A percentile compares a stretch with the other conserved stretches of the same genome.
Conservation (phyloP, 176 grass and related monocot species). For the Oryza nivara region DNA sequence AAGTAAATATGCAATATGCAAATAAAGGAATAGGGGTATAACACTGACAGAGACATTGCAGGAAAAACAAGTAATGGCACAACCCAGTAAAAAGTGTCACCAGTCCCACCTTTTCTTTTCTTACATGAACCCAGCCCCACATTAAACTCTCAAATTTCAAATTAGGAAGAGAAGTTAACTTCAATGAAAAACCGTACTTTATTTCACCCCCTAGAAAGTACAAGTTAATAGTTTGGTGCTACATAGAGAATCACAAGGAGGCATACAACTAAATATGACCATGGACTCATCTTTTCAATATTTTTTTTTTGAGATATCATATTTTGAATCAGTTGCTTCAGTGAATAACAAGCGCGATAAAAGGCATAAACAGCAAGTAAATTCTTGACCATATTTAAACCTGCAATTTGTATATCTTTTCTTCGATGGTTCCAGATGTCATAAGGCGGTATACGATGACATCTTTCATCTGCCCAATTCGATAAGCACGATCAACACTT, state of each 20-base stretch:
- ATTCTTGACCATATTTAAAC: conserved; percentile 34
- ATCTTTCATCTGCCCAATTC: conserved; percentile 88
- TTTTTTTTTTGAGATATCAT: neutral
- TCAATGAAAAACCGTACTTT: neutral
- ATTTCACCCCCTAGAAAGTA: conserved; percentile 7
- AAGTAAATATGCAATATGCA: neutral
- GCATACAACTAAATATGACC: neutral
- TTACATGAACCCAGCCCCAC: neutral
- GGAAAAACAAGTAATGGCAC: neutral
- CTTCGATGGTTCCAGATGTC: conserved; percentile 91
- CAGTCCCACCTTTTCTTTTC: neutral
- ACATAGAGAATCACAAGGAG: conserved; percentile 9
- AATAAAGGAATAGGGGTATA: conserved; percentile 10
- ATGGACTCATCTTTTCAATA: neutral
- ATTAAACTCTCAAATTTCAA: neutral
- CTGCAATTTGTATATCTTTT: conserved; percentile 98
- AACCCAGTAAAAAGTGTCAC: neutral
- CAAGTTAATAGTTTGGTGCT: neutral
- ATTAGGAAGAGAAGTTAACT: neutral
- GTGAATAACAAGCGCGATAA: neutral
- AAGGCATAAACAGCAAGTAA: neutral
- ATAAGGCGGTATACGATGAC: conserved; percentile 89
- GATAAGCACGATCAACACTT: conserved; percentile 85
- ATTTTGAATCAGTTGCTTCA: conserved; percentile 3
- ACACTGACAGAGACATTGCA: neutral